These are phyloP conservation scores for Penicillium tannophilum DNA, from an alignment of 495 filamentous ascomycete species.

Conservation along the genomic window DNA sequence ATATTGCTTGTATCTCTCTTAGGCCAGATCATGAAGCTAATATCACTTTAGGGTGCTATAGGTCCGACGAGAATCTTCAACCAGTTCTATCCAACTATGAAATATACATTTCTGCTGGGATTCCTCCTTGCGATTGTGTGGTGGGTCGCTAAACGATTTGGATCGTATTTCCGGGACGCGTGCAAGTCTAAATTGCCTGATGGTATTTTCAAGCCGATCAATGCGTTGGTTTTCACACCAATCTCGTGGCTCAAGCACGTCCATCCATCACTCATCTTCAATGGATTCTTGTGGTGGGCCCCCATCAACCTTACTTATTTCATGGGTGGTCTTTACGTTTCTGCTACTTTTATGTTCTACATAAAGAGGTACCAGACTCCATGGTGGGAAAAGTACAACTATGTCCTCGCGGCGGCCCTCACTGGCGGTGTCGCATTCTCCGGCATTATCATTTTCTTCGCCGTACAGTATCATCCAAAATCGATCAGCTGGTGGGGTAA, in stretches of 20 bases:
- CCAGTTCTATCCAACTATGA: slow-evolving; percentile 1
- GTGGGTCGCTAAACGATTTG: slow-evolving; percentile 1
- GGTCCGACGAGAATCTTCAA: slow-evolving; percentile 3
- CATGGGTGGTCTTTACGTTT: background rate
- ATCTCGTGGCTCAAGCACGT: slow-evolving; percentile 5
- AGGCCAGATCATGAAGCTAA: background rate
- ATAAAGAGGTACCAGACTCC: background rate
- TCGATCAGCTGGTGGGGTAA: background rate
- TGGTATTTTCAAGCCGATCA: slow-evolving; percentile 1
- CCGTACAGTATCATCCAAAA: background rate
- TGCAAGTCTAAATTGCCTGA: background rate
- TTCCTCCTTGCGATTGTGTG: slow-evolving; percentile 1
- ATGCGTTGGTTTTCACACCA: background rate
- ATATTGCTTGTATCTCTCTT: background rate
- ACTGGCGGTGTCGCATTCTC: slow-evolving; percentile 5
- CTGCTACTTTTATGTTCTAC: background rate
- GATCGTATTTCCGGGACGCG: background rate
- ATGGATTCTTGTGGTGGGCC: slow-evolving; percentile 1
- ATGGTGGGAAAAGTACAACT: slow-evolving; percentile 10
- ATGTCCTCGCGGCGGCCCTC: slow-evolving; percentile 1
- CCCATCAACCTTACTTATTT: background rate
- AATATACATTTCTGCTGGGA: background rate
- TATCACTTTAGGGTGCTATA: background rate
- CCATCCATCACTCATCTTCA: slow-evolving; percentile 2
- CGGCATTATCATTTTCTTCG: slow-evolving; percentile 3